Evolutionary conservation across 768 basidiomycete genomes (phyloP).

Genomic region (Russula ochroleuca): DNA sequence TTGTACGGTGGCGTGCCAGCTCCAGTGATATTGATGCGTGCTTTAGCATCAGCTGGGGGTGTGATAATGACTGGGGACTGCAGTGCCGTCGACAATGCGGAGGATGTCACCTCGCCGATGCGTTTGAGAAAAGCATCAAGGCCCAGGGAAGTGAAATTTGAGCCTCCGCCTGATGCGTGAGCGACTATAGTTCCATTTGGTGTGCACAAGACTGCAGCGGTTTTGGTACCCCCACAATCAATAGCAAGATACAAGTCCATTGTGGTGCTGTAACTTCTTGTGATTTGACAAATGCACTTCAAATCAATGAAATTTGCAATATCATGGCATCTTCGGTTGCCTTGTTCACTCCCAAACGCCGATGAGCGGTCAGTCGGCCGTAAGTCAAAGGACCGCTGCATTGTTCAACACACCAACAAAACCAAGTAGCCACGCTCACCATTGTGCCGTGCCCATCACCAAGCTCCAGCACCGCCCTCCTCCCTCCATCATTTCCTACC

Average conservation of each 20-base stretch:
- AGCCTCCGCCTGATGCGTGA: constrained; percentile 68
- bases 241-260: constrained; percentile 62
- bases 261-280: neutral
- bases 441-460: too few species aligned
- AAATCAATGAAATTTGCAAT: too few species aligned
- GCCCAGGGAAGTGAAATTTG: constrained; percentile 81
- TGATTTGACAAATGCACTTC: too few species aligned
- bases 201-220: constrained; percentile 66
- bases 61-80: constrained; percentile 2
- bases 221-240: constrained; percentile 89
- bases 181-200: constrained; percentile 55
- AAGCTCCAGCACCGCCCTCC: too few species aligned
- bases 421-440: too few species aligned
- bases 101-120: constrained; percentile 47
- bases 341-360: too few species aligned
- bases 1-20: constrained; percentile 29
- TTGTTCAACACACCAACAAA: too few species aligned
- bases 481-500: too few species aligned
- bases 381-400: too few species aligned
- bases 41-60: constrained; percentile 13
- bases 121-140: constrained; percentile 53
- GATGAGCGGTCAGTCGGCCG: too few species aligned
- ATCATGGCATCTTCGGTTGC: too few species aligned
- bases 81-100: constrained; percentile 42
- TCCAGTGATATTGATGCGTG: constrained; percentile 6